Base-by-base conservation (phyloP, 768 basidiomycete genomes). In the Tricholoma bakamatsutake region DNA sequence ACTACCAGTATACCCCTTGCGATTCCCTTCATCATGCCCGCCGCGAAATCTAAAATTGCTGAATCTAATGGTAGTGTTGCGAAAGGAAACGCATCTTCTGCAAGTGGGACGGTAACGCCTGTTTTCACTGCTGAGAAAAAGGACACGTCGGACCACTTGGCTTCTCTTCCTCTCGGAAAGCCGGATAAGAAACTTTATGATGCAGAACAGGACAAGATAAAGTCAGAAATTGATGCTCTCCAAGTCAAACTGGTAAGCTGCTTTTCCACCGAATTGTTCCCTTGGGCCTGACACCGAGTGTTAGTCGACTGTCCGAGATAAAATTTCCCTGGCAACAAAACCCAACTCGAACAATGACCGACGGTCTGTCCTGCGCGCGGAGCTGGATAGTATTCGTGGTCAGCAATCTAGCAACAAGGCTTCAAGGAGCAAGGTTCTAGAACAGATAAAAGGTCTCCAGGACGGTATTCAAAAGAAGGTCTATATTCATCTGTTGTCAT, bases 151-250 rank as follows among this genome's bases (percentile, higher is more conserved):
- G 77, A 77, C 37, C 61, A 63, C 55, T 53, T 73, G 47, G 62
- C 67, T 57, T 58, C 68, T 45, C 64, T 71, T 34, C 64, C 71
- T 51, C 69, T 76, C 46, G 84, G 81, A 43, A 90, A 77, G 67
- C 95, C 95, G 31, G 94, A 97, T 80, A 93, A 93, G 72, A 79
- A 79, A 48, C 74, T 71, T n/a, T 88, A 88, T 68, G 90, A 97
- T 52, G 80, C 77, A 8, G 93, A 98, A 73, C 92, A 95, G 72
- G 85, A 88, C 52, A 82, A 71, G 64, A 74, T 95, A 61, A 93
- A 88, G 71, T 72, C 78, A 24, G 88, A 94, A 65, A 95, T 98
- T 64, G 94, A 95, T 57, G 77, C 73, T 47, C 70, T 93, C 49
- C 92, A 97, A 71, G 71, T 70, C 18, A 88, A 91, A 70, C 72